These are phyloP conservation scores for Stephanodiscus triporus DNA, from an alignment of 108 stramenopile species.

Conservation along the genomic window DNA sequence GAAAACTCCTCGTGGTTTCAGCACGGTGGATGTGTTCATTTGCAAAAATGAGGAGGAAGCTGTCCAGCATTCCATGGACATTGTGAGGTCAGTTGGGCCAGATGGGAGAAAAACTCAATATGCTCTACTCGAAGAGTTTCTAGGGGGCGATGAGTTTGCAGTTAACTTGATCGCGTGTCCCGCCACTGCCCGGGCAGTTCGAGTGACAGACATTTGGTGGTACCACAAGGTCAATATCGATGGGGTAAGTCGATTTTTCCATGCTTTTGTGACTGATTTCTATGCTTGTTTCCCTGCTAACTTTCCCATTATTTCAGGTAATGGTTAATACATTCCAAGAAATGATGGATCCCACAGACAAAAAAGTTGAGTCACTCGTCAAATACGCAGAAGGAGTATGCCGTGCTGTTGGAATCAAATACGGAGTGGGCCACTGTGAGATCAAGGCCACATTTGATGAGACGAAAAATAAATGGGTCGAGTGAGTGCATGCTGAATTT, in stretches of 20 bases:
- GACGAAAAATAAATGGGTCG: constrained; percentile 33
- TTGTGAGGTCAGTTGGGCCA: constrained; percentile 56
- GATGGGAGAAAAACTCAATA: constrained; percentile 62
- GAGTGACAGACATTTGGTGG: constrained; percentile 64
- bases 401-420: constrained; percentile 67
- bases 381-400: constrained; percentile 61
- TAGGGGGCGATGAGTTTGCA: constrained; percentile 62
- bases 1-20: constrained; percentile 61
- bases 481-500: constrained; percentile 22
- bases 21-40: constrained; percentile 62
- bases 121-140: constrained; percentile 60
- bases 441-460: constrained; percentile 49
- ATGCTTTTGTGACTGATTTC: neutral
- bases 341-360: constrained; percentile 57
- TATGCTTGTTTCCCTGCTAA: neutral
- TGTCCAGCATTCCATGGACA: constrained; percentile 27
- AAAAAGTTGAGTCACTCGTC: constrained; percentile 35
- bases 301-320: constrained; percentile 14
- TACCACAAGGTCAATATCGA: constrained; percentile 57
- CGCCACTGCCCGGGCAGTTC: constrained; percentile 56
- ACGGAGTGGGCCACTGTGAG: constrained; percentile 58
- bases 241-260: constrained; percentile 30
- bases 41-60: constrained; percentile 56
- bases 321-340: constrained; percentile 60
- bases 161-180: constrained; percentile 57